Percentiles rank a stretch among this genome's conserved stretches.
These are phyloP conservation scores for Pleurotus pulmonarius DNA, from an alignment of 768 basidiomycete genomes.

Conservation along the genomic window DNA sequence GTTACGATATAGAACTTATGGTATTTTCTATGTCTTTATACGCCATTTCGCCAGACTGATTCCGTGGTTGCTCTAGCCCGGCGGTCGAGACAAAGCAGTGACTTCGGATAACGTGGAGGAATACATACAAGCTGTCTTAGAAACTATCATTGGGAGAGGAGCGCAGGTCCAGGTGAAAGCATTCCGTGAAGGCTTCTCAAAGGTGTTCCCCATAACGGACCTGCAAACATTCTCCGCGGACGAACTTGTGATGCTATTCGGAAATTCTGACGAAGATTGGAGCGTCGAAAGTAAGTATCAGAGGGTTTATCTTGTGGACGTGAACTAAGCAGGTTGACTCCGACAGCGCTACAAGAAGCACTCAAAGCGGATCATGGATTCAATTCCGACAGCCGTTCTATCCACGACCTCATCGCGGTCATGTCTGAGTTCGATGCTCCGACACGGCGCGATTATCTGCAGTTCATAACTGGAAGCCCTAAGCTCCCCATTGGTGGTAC, in stretches of 20 bases:
- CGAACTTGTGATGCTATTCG: constrained; percentile 94
- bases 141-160: constrained; percentile 84
- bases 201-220: constrained; percentile 92
- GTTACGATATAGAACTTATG: constrained; percentile 89
- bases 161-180: constrained; percentile 78
- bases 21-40: constrained; percentile 34
- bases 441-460: constrained; percentile 82
- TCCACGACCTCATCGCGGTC: constrained; percentile 81
- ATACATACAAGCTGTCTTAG: constrained; percentile 83
- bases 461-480: constrained; percentile 97
- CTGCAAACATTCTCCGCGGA: constrained; percentile 90
- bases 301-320: constrained; percentile 1
- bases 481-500: constrained; percentile 93
- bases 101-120: constrained; percentile 85
- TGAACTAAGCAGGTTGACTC: constrained; percentile 12
- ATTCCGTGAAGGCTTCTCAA: constrained; percentile 92
- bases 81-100: constrained; percentile 78
- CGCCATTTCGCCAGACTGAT: constrained; percentile 1
- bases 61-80: constrained; percentile 44
- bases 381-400: constrained; percentile 90
- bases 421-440: constrained; percentile 77
- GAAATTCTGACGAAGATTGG: constrained; percentile 99
- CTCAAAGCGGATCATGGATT: constrained; percentile 98
- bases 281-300: constrained; percentile 71
- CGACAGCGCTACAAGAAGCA: constrained; percentile 77